phyloP scores from a whole-genome alignment of 2,329 filamentous ascomycete genomes.

The Penicillium sp. region DNA sequence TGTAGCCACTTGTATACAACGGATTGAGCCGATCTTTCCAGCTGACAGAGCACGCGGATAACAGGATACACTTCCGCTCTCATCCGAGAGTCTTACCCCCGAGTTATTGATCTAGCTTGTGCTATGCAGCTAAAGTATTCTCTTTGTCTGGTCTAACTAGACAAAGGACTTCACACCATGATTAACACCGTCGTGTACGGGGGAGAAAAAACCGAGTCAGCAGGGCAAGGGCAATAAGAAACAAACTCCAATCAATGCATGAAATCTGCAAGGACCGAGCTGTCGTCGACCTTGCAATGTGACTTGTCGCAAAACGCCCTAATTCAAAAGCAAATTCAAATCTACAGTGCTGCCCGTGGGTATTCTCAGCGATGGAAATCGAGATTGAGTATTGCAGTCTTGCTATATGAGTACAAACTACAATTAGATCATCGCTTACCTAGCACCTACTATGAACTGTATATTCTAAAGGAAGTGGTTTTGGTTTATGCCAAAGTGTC shows the following conservation, averaged over 20 bases:
- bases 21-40: background rate
- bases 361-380: background rate
- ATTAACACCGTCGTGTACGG: background rate
- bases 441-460: no score
- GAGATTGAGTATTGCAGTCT: background rate
- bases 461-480: no score
- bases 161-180: background rate
- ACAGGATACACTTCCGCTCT: background rate
- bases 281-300: slow-evolving; percentile 35
- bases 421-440: no score
- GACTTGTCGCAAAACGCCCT: slow-evolving; percentile 35
- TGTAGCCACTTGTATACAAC: background rate
- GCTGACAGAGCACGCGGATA: background rate
- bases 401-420: no score
- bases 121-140: background rate
- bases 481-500: background rate
- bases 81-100: background rate
- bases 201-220: background rate
- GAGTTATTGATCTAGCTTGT: background rate
- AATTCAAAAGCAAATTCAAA: slow-evolving; percentile 1
- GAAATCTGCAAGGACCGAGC: slow-evolving; percentile 40
- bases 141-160: background rate
- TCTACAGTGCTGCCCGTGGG: background rate
- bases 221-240: background rate
- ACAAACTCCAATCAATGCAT: background rate